Evolutionary conservation across 345 rosid species (phyloP), one percentile per base, ranked within the genome.

Genomic region (Aquilaria sinensis): DNA sequence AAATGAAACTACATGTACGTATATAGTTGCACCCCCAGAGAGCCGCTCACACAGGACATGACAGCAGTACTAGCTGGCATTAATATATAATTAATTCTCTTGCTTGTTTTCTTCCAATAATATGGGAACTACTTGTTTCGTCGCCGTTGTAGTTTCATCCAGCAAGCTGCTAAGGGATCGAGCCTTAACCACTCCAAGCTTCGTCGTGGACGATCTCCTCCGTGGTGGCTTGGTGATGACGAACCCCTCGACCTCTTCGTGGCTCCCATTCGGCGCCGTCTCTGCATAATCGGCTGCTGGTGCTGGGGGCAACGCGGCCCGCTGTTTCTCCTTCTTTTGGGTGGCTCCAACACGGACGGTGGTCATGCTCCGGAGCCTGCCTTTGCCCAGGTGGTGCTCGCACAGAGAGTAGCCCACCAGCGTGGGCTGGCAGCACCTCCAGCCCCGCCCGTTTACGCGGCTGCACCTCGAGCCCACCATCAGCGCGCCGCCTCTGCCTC

Each of bases 381-480:
- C 99, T 74, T 94, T 94, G 2, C 99, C 99, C 46, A 94, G 67
- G 67, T 94, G 99, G 75, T 94, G 97, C 79, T 88, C 99, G 57
- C 99, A 94, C 31, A 94, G 90, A 0, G 97, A 90, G 70, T 94
- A 94, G 3, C 97, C 97, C 32, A 83, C 88, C 37, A 94, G 89
- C 5, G 99, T 94, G 74, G 80, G 97, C 46, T 90, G 97, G 60
- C 91, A 82, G 53, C 99, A 94, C 67, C 99, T 80, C 99, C 99
- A 90, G 55, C 99, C 99, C 71, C 96, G 77, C 37, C 99, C 99
- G 34, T 94, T 94, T 13, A 88, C 96, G 2, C 99, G 87, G 72
- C 96, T 94, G 80, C 97, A 94, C 70, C 97, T 56, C 34, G 99
- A 90, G 31, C 96, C 99, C 68, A 82, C 92, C 87, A 85, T 74